Percentiles rank a stretch among this genome's conserved stretches.
These are phyloP conservation scores for Cryptococcus sp. DNA, from an alignment of 1,284 basidiomycete genomes.

Conservation along the genomic window DNA sequence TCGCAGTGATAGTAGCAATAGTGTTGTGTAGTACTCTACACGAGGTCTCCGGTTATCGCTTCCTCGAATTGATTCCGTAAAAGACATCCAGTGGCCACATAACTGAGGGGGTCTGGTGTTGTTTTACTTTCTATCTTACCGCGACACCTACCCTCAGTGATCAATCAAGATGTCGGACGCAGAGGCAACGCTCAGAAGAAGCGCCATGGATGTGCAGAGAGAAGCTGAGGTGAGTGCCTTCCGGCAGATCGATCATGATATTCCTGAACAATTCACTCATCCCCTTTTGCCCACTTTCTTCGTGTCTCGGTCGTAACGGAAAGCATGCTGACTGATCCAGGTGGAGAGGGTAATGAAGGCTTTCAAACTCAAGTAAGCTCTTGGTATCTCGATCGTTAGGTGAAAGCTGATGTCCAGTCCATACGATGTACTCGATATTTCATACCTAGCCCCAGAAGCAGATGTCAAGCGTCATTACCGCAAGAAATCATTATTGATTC, in stretches of 20 bases:
- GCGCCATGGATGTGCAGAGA: conserved; percentile 23
- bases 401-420: conserved; percentile 38
- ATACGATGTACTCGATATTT: conserved; percentile 55
- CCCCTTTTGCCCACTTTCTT: too few species aligned
- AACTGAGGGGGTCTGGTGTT: too few species aligned
- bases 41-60: too few species aligned
- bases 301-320: background rate
- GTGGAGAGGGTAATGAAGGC: conserved; percentile 52
- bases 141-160: background rate
- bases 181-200: conserved; percentile 23
- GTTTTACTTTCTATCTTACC: background rate
- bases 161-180: background rate
- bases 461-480: conserved; percentile 55
- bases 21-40: too few species aligned
- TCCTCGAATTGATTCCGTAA: too few species aligned
- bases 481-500: conserved; percentile 56
- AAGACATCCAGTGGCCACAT: too few species aligned
- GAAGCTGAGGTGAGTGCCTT: conserved; percentile 40
- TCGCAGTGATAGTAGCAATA: background rate
- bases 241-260: too few species aligned
- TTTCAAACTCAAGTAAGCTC: conserved; percentile 54
- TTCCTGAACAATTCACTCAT: too few species aligned
- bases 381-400: background rate
- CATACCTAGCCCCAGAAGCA: conserved; percentile 49
- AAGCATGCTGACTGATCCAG: conserved; percentile 24